Evolutionary conservation across 257 asterid species (phyloP).

Genomic region (Penstemon barbatus): DNA sequence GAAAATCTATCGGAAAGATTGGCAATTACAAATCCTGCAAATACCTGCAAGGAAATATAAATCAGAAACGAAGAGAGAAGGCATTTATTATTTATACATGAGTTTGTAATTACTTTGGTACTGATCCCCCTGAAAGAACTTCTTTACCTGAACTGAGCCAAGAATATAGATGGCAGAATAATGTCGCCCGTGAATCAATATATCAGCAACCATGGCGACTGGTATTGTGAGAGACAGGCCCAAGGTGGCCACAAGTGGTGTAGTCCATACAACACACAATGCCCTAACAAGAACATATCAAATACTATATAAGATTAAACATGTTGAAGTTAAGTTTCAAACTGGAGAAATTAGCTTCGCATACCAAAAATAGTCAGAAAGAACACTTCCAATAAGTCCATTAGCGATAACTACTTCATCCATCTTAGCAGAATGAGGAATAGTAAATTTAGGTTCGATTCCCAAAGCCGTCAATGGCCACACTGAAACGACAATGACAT

Average conservation of each 20-base stretch:
- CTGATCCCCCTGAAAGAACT: background rate
- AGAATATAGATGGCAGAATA: conserved; percentile 85
- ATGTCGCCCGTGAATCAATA: conserved; percentile 92
- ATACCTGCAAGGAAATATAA: conserved; percentile 19
- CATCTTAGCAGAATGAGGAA: conserved; percentile 86
- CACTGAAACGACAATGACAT: conserved; percentile 49
- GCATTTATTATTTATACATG: background rate
- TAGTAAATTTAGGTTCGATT: conserved; percentile 85
- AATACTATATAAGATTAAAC: background rate
- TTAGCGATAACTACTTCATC: conserved; percentile 94
- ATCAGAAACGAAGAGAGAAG: background rate
- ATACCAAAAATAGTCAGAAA: conserved; percentile 95
- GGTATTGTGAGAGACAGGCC: conserved; percentile 99
- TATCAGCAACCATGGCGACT: conserved; percentile 98
- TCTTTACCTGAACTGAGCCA: conserved; percentile 87
- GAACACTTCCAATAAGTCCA: conserved; percentile 89
- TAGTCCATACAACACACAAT: conserved; percentile 97
- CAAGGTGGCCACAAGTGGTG: conserved; percentile 93
- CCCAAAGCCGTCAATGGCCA: conserved; percentile 99
- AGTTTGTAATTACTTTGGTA: background rate
- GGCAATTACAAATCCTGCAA: conserved; percentile 29
- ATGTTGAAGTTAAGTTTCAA: background rate
- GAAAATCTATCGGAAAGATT: conserved; percentile 30
- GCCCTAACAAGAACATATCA: conserved; percentile 58
- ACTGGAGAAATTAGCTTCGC: conserved; percentile 20